Evolutionary conservation across 1,139 yeast genomes (phyloP), one percentile per base, ranked within the genome.

Genomic region (Hansenula anomala): DNA sequence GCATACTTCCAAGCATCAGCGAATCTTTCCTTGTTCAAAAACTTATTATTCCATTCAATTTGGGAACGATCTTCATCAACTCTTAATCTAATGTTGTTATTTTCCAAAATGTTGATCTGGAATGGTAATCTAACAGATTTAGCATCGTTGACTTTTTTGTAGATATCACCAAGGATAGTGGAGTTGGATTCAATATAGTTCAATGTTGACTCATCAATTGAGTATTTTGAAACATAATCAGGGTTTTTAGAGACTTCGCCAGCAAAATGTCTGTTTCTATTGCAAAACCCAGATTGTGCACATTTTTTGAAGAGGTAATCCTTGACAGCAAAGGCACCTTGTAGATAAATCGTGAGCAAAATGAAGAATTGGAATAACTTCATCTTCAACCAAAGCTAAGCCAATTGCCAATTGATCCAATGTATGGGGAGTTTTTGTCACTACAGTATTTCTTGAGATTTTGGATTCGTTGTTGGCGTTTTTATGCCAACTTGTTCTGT

Each of bases 271-370:
- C 94, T 66, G 54, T 92, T 88, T 56, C 98, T 71, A 37, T 73
- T 66, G 58, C 98, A 92, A 58, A 92, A 90, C 9, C 97, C 95
- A 17, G 90, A 75, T 51, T 85, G 81, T 11, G 69, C 78, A 63
- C 98, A 92, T 14, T 73, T 77, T 60, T 87, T 86, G 67, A 90
- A 86, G 42, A 89, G 62, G 52, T 80, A 78, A 12, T 74, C 75
- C 58, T 87, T 83, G 20, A 51, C 55, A 5, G 54, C 54, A 3
- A 36, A 17, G 2, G 40, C 31, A 22, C 33, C 23, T 13, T 29
- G 33, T 13, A 37, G 8, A 6, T 29, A 33, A 3, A 25, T 15
- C 17, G 30, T 17, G 22, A 37, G 23, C 9, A 37, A 23, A 18
- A 37, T 10, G 7, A 28, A 12, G 11, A 24, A 25, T 14, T 32